These are phyloP conservation scores for Fusarium chlamydosporum DNA, from an alignment of 2,329 filamentous ascomycete genomes.

Conservation along the genomic window DNA sequence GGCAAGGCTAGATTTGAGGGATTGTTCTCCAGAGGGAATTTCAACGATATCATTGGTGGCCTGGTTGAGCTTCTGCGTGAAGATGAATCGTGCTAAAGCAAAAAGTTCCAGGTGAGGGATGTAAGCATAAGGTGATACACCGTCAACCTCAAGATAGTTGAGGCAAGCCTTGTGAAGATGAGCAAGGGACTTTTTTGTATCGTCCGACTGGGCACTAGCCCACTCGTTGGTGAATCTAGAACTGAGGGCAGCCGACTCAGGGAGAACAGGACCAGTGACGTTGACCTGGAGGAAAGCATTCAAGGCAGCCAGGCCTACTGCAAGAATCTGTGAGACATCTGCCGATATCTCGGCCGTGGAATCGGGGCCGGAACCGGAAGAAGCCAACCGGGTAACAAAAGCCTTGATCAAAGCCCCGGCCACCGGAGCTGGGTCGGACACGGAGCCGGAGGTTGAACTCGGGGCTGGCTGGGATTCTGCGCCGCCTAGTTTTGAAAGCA, in stretches of 20 bases:
- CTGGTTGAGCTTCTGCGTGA: constrained; percentile 53
- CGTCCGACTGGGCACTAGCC: constrained; percentile 29
- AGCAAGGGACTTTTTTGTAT: constrained; percentile 49
- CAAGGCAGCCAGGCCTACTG: constrained; percentile 62
- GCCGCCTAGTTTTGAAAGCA: constrained; percentile 38
- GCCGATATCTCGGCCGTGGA: constrained; percentile 7
- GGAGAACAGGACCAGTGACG: constrained; percentile 87
- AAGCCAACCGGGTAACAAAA: constrained; percentile 34
- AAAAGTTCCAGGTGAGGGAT: constrained; percentile 89
- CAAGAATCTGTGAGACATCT: constrained; percentile 40
- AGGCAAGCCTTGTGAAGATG: constrained; percentile 71
- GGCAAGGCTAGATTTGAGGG: constrained; percentile 63
- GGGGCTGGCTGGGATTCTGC: constrained; percentile 30
- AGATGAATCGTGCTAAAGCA: constrained; percentile 73
- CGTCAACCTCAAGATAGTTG: constrained; percentile 81
- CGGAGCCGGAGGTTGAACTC: constrained; percentile 41
- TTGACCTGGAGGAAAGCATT: constrained; percentile 88
- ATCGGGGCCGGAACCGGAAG: constrained; percentile 15
- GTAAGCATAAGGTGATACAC: constrained; percentile 86
- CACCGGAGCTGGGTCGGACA: constrained; percentile 43
- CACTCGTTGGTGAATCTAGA: constrained; percentile 60
- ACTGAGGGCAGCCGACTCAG: constrained; percentile 52
- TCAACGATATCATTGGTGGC: constrained; percentile 47
- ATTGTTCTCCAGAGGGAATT: constrained; percentile 47
- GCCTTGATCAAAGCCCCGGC: constrained; percentile 44